Evolutionary conservation across 106 monocot species (phyloP).

Genomic region (Iris macrosiphon): DNA sequence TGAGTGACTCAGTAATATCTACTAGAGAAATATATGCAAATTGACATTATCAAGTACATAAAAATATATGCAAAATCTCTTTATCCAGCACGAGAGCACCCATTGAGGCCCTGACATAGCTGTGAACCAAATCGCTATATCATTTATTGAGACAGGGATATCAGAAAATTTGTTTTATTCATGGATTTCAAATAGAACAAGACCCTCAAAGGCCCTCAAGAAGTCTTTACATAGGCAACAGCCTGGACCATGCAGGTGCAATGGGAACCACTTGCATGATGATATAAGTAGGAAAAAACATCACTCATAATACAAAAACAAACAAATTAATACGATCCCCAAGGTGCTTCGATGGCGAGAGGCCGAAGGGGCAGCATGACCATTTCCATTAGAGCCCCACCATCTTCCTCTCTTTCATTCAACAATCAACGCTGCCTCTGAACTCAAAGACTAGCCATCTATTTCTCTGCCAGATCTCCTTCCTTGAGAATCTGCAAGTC

Average conservation of each 20-base stretch:
- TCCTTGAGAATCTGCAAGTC: conserved; percentile 18
- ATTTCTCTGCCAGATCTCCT: not conserved
- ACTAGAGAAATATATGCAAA: too few relatives aligned
- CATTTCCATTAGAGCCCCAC: conserved; percentile 8
- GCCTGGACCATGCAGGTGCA: not conserved
- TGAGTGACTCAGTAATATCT: too few relatives aligned
- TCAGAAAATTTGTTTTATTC: not conserved
- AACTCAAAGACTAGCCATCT: not conserved
- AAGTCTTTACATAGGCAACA: not conserved
- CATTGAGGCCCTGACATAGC: not conserved
- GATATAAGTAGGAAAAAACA: not conserved
- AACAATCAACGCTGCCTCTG: conserved; percentile 20
- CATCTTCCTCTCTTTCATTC: conserved; percentile 1
- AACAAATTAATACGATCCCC: too few relatives aligned
- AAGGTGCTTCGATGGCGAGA: too few relatives aligned
- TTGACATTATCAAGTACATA: not conserved
- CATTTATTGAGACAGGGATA: not conserved
- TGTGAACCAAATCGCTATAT: not conserved
- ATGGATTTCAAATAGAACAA: not conserved
- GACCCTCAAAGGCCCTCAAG: not conserved
- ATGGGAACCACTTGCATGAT: not conserved
- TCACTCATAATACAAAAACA: too few relatives aligned
- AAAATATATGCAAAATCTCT: not conserved
- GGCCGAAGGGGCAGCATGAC: too few relatives aligned
- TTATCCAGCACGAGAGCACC: too few relatives aligned